Evolutionary conservation across 2,329 filamentous ascomycete genomes (phyloP), one percentile per base, ranked within the genome.

Genomic region (Daldinia sp.): DNA sequence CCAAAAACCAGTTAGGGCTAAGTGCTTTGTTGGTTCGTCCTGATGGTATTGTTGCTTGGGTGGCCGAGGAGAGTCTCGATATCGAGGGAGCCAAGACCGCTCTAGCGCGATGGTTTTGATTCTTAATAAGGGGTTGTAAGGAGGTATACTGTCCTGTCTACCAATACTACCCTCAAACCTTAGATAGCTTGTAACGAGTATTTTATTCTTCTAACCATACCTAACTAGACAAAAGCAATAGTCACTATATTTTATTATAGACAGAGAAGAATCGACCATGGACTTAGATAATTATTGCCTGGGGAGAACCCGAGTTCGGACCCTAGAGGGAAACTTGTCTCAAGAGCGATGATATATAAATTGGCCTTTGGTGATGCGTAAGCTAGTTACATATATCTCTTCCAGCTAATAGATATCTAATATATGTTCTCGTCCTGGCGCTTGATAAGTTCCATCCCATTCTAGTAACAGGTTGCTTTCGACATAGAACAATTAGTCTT

Each of bases 21-120:
- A 63, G 70, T 1, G 73, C 74, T 6, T 64, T 79, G 50, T 54
- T 80, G 60, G 61, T 79, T 26, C 74, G 78, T 6, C 77, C 77
- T 5, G 78, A 80, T 70, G 79, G 78, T 0, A 55, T 77, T 60
- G 75, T 78, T 46, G 77, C 76, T n/a, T 80, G 77, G 78, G 73
- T 72, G 5, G 65, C 67, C 3, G 75, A 78, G 48, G 68, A 65
- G 37, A 60, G 70, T 28, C 53, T 58, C 2, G 64, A 77, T 55
- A 4, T 70, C 5, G 68, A 68, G 4, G 68, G 63, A 42, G 62
- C 68, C 10, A 70, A 67, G 65, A 51, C 33, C 37, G 68, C 66
- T 18, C 20, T 74, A 15, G 50, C 51, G 46, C 42, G 63, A 12
- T 74, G 73, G 73, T 74, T 72, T 44, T 60, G 61, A 39, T 50